These are phyloP conservation scores for Boletus calvinii DNA, from an alignment of 1,284 basidiomycete species.

Conservation along the genomic window DNA sequence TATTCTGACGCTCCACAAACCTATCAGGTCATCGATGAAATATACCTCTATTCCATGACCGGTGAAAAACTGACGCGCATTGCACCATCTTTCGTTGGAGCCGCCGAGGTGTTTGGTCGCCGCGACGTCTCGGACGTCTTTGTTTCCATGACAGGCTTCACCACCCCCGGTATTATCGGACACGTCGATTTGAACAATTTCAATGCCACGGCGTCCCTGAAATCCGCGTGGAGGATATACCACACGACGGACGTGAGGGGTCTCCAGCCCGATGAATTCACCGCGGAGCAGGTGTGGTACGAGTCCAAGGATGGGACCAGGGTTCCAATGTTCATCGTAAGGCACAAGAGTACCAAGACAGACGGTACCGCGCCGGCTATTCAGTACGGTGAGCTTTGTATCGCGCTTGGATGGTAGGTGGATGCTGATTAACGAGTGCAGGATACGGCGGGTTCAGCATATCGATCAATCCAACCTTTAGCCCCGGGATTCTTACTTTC, in stretches of 20 bases:
- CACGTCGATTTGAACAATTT: constrained; percentile 56
- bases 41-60: constrained; percentile 68
- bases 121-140: constrained; percentile 69
- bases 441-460: constrained; percentile 81
- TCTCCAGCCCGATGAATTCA: constrained; percentile 70
- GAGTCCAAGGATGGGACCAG: constrained; percentile 78
- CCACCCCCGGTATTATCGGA: constrained; percentile 68
- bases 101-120: constrained; percentile 54
- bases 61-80: constrained; percentile 62
- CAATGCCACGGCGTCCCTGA: constrained; percentile 37
- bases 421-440: constrained; percentile 25
- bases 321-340: constrained; percentile 86
- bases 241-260: constrained; percentile 63
- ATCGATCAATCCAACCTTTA: constrained; percentile 73
- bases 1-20: constrained; percentile 16
- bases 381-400: constrained; percentile 62
- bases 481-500: constrained; percentile 72
- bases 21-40: constrained; percentile 73
- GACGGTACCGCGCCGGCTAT: constrained; percentile 80
- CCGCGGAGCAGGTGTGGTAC: constrained; percentile 77
- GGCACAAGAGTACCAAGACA: constrained; percentile 66
- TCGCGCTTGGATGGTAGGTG: neutral
- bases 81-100: constrained; percentile 70
- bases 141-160: constrained; percentile 68
- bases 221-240: constrained; percentile 58